Evolutionary conservation across 208 protist genomes (phyloP).

Genomic region (Spongospora subterranea): DNA sequence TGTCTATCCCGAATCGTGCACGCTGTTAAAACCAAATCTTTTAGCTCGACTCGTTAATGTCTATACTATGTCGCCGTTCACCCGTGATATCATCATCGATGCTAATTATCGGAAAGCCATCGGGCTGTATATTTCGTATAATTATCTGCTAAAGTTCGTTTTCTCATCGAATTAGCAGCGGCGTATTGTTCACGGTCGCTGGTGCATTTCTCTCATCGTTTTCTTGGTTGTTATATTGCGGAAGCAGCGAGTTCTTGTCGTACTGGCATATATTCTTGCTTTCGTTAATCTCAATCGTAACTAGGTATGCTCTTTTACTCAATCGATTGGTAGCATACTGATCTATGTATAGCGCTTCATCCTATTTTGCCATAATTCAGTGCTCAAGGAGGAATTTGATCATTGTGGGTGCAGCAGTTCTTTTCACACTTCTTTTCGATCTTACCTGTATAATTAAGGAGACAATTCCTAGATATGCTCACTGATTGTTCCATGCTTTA

Average conservation of each 20-base stretch:
- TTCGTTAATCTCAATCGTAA: not conserved
- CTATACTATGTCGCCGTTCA: conserved; percentile 3
- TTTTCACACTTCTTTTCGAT: not conserved
- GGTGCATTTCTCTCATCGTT: conserved; percentile 2
- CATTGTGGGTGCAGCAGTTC: not conserved
- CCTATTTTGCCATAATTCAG: not conserved
- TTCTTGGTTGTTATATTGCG: not conserved
- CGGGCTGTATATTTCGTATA: not conserved
- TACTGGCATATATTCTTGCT: not conserved
- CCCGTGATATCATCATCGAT: not conserved
- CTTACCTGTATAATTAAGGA: not conserved
- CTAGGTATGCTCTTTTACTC: not conserved
- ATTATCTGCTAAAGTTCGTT: not conserved
- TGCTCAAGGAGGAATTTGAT: not conserved
- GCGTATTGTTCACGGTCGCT: not conserved
- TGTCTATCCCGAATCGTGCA: not conserved
- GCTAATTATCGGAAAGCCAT: not conserved
- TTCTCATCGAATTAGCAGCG: not conserved
- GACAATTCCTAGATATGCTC: not conserved
- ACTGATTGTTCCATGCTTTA: not conserved
- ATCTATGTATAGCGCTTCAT: not conserved
- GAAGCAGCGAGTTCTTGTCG: not conserved
- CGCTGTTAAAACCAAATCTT: not conserved
- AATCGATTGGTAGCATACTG: not conserved
- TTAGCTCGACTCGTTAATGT: not conserved